These are phyloP conservation scores for Trichoderma sp. DNA, from an alignment of 2,329 filamentous ascomycete species.

Conservation along the genomic window DNA sequence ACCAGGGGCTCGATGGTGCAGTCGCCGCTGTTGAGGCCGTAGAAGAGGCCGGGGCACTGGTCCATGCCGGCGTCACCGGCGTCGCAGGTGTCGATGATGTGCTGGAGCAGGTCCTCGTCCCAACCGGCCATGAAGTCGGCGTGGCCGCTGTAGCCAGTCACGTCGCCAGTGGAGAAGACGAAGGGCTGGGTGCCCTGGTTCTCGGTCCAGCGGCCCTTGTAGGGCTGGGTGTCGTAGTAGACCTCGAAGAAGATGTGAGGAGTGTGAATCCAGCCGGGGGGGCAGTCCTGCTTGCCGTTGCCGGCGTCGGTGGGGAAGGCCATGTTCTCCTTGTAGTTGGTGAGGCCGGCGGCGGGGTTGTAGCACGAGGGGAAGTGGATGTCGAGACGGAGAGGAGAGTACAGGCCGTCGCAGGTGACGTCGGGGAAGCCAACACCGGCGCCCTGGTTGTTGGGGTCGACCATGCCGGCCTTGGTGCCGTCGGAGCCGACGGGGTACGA, in stretches of 20 bases:
- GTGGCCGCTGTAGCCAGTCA: conserved; percentile 70
- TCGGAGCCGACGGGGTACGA: conserved; percentile 59
- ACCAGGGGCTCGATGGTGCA: conserved; percentile 56
- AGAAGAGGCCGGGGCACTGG: conserved; percentile 60
- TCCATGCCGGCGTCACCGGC: conserved; percentile 63
- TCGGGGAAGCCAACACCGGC: conserved; percentile 69
- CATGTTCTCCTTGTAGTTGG: conserved; percentile 67
- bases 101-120: conserved; percentile 65
- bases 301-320: conserved; percentile 56
- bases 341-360: conserved; percentile 62
- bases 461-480: conserved; percentile 57
- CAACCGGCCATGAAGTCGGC: conserved; percentile 75
- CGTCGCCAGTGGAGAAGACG: conserved; percentile 69
- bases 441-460: conserved; percentile 56
- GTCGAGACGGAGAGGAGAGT: conserved; percentile 65
- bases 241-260: conserved; percentile 62
- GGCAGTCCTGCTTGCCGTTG: conserved; percentile 57
- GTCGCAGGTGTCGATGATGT: conserved; percentile 68
- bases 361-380: conserved; percentile 76
- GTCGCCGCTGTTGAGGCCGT: conserved; percentile 53
- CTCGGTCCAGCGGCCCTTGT: conserved; percentile 56
- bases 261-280: conserved; percentile 55
- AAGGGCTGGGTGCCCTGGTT: conserved; percentile 63
- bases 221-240: conserved; percentile 62
- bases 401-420: conserved; percentile 65